A percentile compares a stretch with the other conserved stretches of the same genome.
phyloP scores from a whole-genome alignment of 2,329 filamentous ascomycete genomes.

The Xylariaceae sp. region DNA sequence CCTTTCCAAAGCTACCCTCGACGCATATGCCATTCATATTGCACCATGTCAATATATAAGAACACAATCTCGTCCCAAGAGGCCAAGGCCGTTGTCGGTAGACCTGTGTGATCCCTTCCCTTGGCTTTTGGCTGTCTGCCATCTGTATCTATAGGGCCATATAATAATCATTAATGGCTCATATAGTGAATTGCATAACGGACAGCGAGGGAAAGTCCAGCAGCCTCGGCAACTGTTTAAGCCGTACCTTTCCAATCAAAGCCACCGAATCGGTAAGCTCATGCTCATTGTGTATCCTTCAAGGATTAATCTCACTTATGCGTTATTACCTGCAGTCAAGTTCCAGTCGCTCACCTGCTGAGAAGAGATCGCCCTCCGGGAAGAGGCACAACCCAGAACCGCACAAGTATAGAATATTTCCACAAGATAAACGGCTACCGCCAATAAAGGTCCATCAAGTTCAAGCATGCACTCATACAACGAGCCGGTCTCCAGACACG shows the following conservation, averaged over 20 bases:
- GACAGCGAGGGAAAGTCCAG: constrained; percentile 41
- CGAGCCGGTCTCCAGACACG: constrained; percentile 40
- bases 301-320: constrained; percentile 28
- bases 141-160: constrained; percentile 29
- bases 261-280: constrained; percentile 44
- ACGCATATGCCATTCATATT: constrained; percentile 13
- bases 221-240: constrained; percentile 47
- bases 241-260: constrained; percentile 46
- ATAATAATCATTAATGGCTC: constrained; percentile 55
- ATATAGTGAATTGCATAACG: constrained; percentile 58
- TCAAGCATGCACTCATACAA: constrained; percentile 42
- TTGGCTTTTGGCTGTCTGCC: constrained; percentile 20
- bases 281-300: constrained; percentile 6
- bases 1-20: constrained; percentile 19
- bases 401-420: constrained; percentile 60
- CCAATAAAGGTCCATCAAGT: constrained; percentile 48
- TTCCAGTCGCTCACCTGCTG: constrained; percentile 35
- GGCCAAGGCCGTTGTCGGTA: too few species aligned
- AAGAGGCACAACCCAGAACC: constrained; percentile 55
- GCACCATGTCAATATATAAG: constrained; percentile 23
- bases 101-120: constrained; percentile 18
- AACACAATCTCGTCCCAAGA: too few species aligned
- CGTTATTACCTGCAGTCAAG: constrained; percentile 27
- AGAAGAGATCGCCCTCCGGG: constrained; percentile 51
- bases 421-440: constrained; percentile 47